Base-by-base conservation (phyloP, 495 filamentous ascomycete genomes). In the Trichoderma erinaceum region DNA sequence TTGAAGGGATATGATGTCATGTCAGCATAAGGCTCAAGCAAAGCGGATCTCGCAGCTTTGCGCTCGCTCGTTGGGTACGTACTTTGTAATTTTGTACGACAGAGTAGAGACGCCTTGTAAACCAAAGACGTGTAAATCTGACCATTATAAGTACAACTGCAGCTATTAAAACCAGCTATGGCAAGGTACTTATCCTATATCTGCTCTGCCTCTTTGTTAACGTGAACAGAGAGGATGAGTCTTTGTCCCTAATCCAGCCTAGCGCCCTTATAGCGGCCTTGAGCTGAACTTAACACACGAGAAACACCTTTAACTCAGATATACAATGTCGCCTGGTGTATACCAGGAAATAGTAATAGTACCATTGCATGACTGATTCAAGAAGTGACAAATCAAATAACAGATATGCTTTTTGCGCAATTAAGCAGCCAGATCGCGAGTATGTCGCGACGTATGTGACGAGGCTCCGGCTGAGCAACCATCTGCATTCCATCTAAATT, bases 381-480 rank as follows among this genome's bases (percentile, higher is more conserved):
- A 38, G 35, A 46, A 15, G 43, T 11, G 12, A 52, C 0, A 25
- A 52, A 10, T 21, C 6, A 52, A 23, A 23, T 10, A 52, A 52
- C 2, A 2, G 21, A 52, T n/a, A n/a, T 46, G 13, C 4, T 1
- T 48, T 6, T 38, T 10, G 35, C 35, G 35, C 35, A 5, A 7
- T 10, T 3, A 8, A 48, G 44, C 44, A 56, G 18, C 10, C 23
- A 56, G 50, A 12, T 25, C 50, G 18, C 21, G 23, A 25, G 27
- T 61, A 32, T 27, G 56, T 32, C 10, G 27, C 56, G 56, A 61
- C 56, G 56, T 61, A 61, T 61, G 56, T 61, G 25, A 61, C 25
- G 56, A 32, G 23, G 56, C 56, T 61, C 25, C 4, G 56, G 23
- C 56, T 7, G 23, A 21, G 56, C 56, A 32, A 61, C 56, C 27